Evolutionary conservation across 768 basidiomycete genomes (phyloP).

Genomic region (Phlegmacium glaucopus): DNA sequence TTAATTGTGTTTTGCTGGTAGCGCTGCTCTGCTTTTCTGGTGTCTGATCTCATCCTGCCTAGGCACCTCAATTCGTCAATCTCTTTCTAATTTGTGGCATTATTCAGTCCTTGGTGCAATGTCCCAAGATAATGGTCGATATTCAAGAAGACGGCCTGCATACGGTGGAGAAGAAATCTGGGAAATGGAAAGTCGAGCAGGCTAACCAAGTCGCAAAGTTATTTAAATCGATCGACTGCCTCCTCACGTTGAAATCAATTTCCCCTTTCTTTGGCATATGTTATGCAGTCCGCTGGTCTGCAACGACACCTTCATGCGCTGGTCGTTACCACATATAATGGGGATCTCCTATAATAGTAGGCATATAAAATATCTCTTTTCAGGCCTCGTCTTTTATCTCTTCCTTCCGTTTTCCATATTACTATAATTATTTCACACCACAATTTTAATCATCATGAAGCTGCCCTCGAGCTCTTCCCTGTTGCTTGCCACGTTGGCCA

Average conservation of each 20-base stretch:
- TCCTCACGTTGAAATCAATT: no score
- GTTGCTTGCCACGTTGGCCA: slow-evolving; percentile 43
- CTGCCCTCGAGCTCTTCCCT: slow-evolving; percentile 46
- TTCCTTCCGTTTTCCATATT: neutral
- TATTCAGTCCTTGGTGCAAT: slow-evolving; percentile 39
- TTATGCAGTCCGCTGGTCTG: no score
- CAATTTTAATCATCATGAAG: slow-evolving; percentile 33
- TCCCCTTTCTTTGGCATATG: no score
- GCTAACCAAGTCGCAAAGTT: no score
- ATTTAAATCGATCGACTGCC: no score
- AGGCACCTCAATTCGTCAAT: slow-evolving; percentile 44
- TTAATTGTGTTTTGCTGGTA: slow-evolving; percentile 7
- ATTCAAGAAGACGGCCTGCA: slow-evolving; percentile 32
- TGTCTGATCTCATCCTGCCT: slow-evolving; percentile 69
- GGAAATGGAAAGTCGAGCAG: slow-evolving; percentile 51
- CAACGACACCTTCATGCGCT: no score
- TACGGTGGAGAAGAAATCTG: slow-evolving; percentile 48
- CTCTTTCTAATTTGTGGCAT: slow-evolving; percentile 48
- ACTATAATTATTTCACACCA: slow-evolving; percentile 8
- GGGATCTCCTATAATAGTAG: no score
- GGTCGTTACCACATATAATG: no score
- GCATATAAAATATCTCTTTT: slow-evolving; percentile 1
- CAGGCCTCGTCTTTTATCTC: slow-evolving; percentile 5
- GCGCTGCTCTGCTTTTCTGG: slow-evolving; percentile 49
- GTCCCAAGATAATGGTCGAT: slow-evolving; percentile 10